These are phyloP conservation scores for Trichoderma atrobrunneum DNA, from an alignment of 2,329 filamentous ascomycete genomes.

Conservation along the genomic window DNA sequence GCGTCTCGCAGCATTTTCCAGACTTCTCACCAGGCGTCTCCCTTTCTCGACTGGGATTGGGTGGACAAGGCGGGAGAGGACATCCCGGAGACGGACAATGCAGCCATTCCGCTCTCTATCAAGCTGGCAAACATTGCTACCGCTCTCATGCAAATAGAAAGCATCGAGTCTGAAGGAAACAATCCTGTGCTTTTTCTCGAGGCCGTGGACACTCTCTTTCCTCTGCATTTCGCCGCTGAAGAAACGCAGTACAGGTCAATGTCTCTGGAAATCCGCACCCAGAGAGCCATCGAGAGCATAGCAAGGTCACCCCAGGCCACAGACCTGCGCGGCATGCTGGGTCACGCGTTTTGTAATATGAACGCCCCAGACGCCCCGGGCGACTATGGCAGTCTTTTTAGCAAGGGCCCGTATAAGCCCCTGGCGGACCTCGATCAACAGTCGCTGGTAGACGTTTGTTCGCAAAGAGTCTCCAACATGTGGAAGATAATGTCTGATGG, in stretches of 20 bases:
- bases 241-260: conserved; percentile 23
- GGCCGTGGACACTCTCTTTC: conserved; percentile 32
- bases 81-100: not conserved
- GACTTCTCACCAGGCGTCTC: conserved; percentile 14
- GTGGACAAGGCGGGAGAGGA: conserved; percentile 17
- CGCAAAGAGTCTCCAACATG: conserved; percentile 26
- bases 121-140: conserved; percentile 37
- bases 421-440: conserved; percentile 24
- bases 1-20: conserved; percentile 28
- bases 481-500: not conserved
- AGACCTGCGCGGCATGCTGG: conserved; percentile 26
- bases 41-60: conserved; percentile 32
- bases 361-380: not conserved
- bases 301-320: conserved; percentile 15
- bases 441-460: conserved; percentile 25
- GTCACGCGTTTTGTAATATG: conserved; percentile 32
- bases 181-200: conserved; percentile 31
- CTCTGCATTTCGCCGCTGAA: conserved; percentile 28
- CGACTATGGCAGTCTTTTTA: conserved; percentile 21
- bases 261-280: conserved; percentile 39
- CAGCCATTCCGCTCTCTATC: conserved; percentile 22
- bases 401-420: conserved; percentile 28
- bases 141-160: conserved; percentile 31
- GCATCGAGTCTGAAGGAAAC: conserved; percentile 9
- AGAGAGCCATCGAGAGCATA: conserved; percentile 32